A percentile compares a stretch with the other conserved stretches of the same genome.
phyloP scores from a whole-genome alignment of 225 moss, liverwort and hornwort genomes.

The Marchantia polymorpha region DNA sequence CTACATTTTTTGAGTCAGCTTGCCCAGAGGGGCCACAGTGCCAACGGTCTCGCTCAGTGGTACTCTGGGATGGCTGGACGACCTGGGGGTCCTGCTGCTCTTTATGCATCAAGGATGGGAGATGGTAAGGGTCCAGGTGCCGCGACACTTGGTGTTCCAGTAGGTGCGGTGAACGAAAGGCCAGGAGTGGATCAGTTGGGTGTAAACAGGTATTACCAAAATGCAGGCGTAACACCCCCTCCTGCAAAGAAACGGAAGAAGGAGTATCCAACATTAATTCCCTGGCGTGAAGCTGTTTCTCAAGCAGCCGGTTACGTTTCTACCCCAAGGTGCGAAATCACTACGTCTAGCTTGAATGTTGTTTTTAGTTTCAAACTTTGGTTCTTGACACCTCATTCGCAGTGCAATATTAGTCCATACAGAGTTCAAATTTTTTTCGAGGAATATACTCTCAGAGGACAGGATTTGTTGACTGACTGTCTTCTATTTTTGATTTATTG shows the following conservation, averaged over 20 bases:
- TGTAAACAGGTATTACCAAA: constrained; percentile 46
- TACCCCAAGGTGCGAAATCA: constrained; percentile 56
- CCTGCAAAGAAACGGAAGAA: constrained; percentile 68
- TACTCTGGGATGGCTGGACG: constrained; percentile 32
- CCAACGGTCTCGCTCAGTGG: constrained; percentile 39
- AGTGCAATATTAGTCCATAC: neutral
- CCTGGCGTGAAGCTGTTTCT: constrained; percentile 87
- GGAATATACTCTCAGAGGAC: no score
- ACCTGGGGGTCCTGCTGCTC: constrained; percentile 16
- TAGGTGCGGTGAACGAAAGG: constrained; percentile 6
- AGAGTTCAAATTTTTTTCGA: no score
- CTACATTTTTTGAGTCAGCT: constrained; percentile 61
- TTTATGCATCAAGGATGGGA: constrained; percentile 19
- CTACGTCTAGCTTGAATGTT: neutral
- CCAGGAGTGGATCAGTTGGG: constrained; percentile 26
- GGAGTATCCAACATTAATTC: constrained; percentile 67
- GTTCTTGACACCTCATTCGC: neutral
- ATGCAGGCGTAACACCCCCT: constrained; percentile 36
- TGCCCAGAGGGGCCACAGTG: constrained; percentile 51
- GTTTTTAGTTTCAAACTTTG: neutral
- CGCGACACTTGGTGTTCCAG: neutral
- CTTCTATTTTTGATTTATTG: no score
- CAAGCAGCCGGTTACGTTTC: constrained; percentile 77
- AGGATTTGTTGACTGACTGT: no score
- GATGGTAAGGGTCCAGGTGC: constrained; percentile 24